Base-by-base conservation (phyloP, 192 early-diverging fungal species). In the Pilobolus umbonatus region DNA sequence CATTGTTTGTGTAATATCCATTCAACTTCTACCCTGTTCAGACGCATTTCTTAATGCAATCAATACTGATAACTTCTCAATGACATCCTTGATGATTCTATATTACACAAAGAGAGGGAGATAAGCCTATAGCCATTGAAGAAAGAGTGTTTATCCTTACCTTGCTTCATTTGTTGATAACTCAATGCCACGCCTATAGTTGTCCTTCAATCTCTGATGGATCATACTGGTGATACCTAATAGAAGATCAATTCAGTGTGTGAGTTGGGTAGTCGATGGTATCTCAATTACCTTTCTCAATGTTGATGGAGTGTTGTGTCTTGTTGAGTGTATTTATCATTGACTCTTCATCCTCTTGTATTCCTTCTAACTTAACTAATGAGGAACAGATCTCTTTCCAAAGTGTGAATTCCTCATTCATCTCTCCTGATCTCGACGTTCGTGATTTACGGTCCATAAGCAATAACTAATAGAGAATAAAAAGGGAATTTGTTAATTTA, bases 11-110 rank as follows among this genome's bases (percentile, higher is more conserved):
- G 17, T 30, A 56, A 47, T n/a, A 32, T 28, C 3, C 26, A 47
- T 47, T 26, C 45, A 49, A 26, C n/a, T n/a, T n/a, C n/a, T n/a
- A 57, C 35, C 35, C 3, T 57, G 35, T 44, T 57, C 55, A 32
- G 39, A 55, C 19, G 52, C 39, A 57, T 57, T 42, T 44, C 55
- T 42, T 57, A 57, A 57, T 21, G 40, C 55, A 15, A 57, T 42
- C 19, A 57, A 26, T 31, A 57, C 55, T 21, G 63, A 58, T 29
- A 72, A 22, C 30, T 72, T 72, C 48, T 72, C 70, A 36, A 66
- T 67, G 15, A 62, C 57, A 50, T 57, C 55, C n/a, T 42, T 22
- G 39, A 57, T 57, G 10, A 31, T 57, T 29, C 55, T 57, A 30
- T 22, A 14, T 17, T 30, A 40, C 12, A n/a, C 15, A 36, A 29